Conservation (phyloP, 2,329 filamentous ascomycete species). For the Fusarium cyanostomum region DNA sequence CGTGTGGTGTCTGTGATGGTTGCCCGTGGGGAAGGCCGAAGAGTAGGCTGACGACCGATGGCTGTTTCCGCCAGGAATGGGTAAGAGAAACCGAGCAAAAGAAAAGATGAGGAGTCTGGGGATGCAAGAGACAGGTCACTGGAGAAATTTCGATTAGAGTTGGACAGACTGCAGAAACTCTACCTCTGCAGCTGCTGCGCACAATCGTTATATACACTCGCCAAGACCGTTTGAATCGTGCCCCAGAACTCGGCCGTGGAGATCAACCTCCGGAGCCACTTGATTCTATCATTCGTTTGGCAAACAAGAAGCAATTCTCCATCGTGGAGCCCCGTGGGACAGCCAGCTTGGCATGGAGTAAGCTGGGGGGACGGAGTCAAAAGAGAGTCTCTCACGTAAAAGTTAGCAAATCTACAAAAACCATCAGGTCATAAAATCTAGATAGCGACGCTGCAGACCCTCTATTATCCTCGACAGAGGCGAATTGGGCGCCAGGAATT, state of each 20-base stretch:
- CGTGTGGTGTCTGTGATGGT: not conserved
- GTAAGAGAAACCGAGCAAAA: not conserved
- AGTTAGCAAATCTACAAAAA: slow-evolving; percentile 32
- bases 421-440: slow-evolving; percentile 33
- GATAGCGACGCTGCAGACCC: not conserved
- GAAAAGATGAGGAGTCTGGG: not conserved
- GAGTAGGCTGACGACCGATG: not conserved
- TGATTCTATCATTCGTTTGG: not conserved
- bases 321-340: slow-evolving; percentile 36
- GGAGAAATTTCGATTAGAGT: not conserved
- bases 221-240: slow-evolving; percentile 13
- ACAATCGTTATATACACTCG: slow-evolving; percentile 25
- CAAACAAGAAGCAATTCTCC: not conserved
- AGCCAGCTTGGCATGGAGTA: not conserved
- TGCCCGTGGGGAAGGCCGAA: not conserved
- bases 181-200: not conserved
- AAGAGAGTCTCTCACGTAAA: slow-evolving; percentile 32
- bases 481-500: not conserved
- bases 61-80: not conserved
- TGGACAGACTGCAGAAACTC: slow-evolving; percentile 13
- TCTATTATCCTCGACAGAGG: not conserved
- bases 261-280: not conserved
- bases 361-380: not conserved
- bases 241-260: not conserved
- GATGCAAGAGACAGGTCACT: not conserved